These are phyloP conservation scores for Globisporangium cederbergense DNA, from an alignment of 352 stramenopile species.

Conservation along the genomic window DNA sequence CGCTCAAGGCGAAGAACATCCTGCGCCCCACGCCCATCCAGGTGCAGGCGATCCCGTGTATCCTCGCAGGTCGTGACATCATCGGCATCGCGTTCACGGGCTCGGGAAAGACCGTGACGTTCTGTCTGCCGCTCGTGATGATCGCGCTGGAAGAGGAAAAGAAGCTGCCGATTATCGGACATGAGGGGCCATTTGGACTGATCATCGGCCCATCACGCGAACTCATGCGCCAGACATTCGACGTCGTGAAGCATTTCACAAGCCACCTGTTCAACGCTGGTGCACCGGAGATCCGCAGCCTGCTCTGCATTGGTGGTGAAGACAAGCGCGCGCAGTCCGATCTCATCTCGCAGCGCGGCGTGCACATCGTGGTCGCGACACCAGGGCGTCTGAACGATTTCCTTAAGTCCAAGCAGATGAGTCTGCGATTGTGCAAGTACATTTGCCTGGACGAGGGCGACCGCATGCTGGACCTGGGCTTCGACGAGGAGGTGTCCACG, in stretches of 20 bases:
- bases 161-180: slow-evolving; percentile 90
- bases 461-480: slow-evolving; percentile 96
- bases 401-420: slow-evolving; percentile 94
- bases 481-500: slow-evolving; percentile 90
- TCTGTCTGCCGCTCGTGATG: slow-evolving; percentile 97
- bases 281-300: slow-evolving; percentile 83
- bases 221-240: slow-evolving; percentile 97
- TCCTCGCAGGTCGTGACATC: slow-evolving; percentile 95
- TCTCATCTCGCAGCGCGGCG: slow-evolving; percentile 77
- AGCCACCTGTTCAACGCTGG: slow-evolving; percentile 58
- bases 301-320: slow-evolving; percentile 96
- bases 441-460: slow-evolving; percentile 99
- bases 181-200: slow-evolving; percentile 96
- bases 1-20: slow-evolving; percentile 95
- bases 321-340: slow-evolving; percentile 92
- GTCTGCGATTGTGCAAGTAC: slow-evolving; percentile 94
- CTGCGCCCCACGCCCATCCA: slow-evolving; percentile 97
- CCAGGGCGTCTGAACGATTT: slow-evolving; percentile 96
- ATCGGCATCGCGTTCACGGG: slow-evolving; percentile 99
- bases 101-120: slow-evolving; percentile 98
- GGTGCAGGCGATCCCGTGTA: slow-evolving; percentile 97
- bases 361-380: slow-evolving; percentile 97
- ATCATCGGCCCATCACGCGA: slow-evolving; percentile 97
- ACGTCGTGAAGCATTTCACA: slow-evolving; percentile 95
- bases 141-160: slow-evolving; percentile 95